Evolutionary conservation across 2,329 filamentous ascomycete genomes (phyloP), one percentile per base, ranked within the genome.

Genomic region (Diaporthe aspalathi): DNA sequence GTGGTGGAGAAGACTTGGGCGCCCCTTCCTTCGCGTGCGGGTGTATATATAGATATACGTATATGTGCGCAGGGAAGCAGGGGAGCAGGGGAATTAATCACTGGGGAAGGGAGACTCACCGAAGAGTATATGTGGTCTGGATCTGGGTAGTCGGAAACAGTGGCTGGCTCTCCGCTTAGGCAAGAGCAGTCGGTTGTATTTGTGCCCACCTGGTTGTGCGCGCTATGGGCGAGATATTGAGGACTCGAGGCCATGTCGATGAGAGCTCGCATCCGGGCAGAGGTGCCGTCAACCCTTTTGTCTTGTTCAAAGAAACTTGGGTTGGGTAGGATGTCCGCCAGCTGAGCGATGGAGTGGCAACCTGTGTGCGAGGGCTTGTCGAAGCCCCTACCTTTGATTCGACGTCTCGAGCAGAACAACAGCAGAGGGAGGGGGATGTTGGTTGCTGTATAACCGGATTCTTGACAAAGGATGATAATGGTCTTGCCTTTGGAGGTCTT

Each of bases 171-270:
- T 16, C 22, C 68, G 56, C 65, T 69, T 16, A 72, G 57, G 49
- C 74, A 74, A n/a, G 73, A 72, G 38, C 40, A 53, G 70, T 65
- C 40, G 16, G 68, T 56, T 54, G 67, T 40, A 63, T 32, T 62
- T 67, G 68, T 62, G 72, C 77, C 75, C 27, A 75, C 73, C 49
- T 67, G 66, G 47, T 75, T 72, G 62, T 76, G 75, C 60, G 73
- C 73, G 63, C 72, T 73, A n/a, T 74, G 75, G 70, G 72, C 68
- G 38, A 77, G 74, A 72, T 77, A 79, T 40, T 75, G 76, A 35
- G 74, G 52, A 62, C 69, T 74, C 50, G 74, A 68, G 38, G 68
- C 69, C 78, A 80, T 80, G 71, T 78, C 76, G 75, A 77, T 68
- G 71, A 76, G 70, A 57, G 75, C 76, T 66, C 74, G 75, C 53